phyloP scores from a whole-genome alignment of 1,284 basidiomycete genomes.

The Ustilago curta region DNA sequence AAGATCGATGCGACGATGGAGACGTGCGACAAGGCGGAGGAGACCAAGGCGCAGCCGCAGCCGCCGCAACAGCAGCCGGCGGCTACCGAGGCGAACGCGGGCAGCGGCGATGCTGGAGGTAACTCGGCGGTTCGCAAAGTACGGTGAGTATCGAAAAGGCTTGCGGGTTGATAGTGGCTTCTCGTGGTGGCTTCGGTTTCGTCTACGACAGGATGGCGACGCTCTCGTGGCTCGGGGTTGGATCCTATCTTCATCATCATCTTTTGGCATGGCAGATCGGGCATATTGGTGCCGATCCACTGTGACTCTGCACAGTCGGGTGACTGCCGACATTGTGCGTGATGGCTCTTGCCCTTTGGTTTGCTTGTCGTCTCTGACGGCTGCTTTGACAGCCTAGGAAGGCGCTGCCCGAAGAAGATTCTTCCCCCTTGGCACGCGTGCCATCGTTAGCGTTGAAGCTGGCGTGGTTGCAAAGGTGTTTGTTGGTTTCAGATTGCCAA shows the following conservation, averaged over 20 bases:
- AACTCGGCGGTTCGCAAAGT: conserved; percentile 35
- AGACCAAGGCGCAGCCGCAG: background rate
- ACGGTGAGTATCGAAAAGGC: conserved; percentile 19
- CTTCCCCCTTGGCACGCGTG: background rate
- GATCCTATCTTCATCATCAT: background rate
- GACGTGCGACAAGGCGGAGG: background rate
- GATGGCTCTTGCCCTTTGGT: too few species aligned
- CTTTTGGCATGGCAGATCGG: background rate
- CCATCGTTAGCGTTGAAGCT: background rate
- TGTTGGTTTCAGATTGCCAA: conserved; percentile 7
- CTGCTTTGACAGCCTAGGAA: too few species aligned
- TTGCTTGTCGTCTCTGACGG: too few species aligned
- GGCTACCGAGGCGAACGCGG: background rate
- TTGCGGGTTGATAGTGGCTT: background rate
- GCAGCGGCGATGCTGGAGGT: conserved; percentile 3
- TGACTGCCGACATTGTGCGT: too few species aligned
- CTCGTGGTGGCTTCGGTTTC: background rate
- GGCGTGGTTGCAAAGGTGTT: background rate
- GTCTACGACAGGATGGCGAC: conserved; percentile 8
- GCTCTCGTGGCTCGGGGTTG: background rate
- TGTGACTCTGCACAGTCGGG: too few species aligned
- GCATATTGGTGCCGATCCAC: background rate
- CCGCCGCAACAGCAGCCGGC: background rate
- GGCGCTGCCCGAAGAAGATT: background rate
- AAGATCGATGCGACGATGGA: background rate